Conservation (phyloP, 2,329 filamentous ascomycete genomes). For the Tolypocladium album region DNA sequence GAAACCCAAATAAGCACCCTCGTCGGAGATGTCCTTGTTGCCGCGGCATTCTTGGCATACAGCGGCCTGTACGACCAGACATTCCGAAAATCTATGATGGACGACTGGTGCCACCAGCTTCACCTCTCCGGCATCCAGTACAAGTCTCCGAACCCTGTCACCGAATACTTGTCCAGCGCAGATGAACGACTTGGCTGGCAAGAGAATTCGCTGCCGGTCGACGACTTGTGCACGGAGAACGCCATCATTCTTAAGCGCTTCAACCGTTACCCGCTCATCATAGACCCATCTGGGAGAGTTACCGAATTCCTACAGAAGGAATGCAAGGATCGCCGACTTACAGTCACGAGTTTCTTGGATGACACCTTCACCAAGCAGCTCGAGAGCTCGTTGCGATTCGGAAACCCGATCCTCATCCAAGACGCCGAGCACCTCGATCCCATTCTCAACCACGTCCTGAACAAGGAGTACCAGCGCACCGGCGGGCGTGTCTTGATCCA, state of each 20-base stretch:
- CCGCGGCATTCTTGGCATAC: slow-evolving; percentile 95
- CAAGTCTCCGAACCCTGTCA: slow-evolving; percentile 89
- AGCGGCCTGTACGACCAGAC: slow-evolving; percentile 96
- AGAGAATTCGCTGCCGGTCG: slow-evolving; percentile 82
- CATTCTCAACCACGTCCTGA: slow-evolving; percentile 94
- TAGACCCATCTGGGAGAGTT: slow-evolving; percentile 90
- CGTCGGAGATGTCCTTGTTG: slow-evolving; percentile 88
- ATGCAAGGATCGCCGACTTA: slow-evolving; percentile 85
- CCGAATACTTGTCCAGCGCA: slow-evolving; percentile 91
- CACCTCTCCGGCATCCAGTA: slow-evolving; percentile 85
- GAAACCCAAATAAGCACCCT: slow-evolving; percentile 96
- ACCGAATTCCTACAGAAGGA: slow-evolving; percentile 94
- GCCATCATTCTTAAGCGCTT: slow-evolving; percentile 95
- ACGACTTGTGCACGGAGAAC: slow-evolving; percentile 97
- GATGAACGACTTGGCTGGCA: slow-evolving; percentile 95
- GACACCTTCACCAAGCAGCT: slow-evolving; percentile 97
- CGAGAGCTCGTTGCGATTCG: slow-evolving; percentile 92
- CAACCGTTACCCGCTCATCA: slow-evolving; percentile 96
- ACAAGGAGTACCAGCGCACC: slow-evolving; percentile 99
- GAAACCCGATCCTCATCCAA: slow-evolving; percentile 96
- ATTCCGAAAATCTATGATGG: slow-evolving; percentile 94
- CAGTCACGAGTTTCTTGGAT: slow-evolving; percentile 95
- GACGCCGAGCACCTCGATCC: slow-evolving; percentile 96
- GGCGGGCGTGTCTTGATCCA: slow-evolving; percentile 96
- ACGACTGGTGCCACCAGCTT: slow-evolving; percentile 93